These are phyloP conservation scores for Candida sp. DNA, from an alignment of 1,139 yeast species.

Conservation along the genomic window DNA sequence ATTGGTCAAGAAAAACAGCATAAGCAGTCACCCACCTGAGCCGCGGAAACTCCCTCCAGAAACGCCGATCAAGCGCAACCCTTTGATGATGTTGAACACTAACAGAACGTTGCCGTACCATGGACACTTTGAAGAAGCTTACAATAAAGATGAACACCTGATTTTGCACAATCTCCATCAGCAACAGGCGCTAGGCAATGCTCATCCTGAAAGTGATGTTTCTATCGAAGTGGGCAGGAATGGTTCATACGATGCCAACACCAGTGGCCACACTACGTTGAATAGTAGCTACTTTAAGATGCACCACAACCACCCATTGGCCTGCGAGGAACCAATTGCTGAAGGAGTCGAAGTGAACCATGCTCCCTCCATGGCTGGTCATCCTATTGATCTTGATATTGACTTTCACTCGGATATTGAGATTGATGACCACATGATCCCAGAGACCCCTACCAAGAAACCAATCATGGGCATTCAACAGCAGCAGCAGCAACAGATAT, in stretches of 20 bases:
- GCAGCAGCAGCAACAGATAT: neutral
- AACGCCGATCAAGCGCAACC: slow-evolving; percentile 77
- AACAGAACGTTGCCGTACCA: slow-evolving; percentile 16
- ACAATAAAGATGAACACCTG: neutral
- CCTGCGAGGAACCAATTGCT: neutral
- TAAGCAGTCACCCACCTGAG: slow-evolving; percentile 23
- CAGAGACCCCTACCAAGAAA: slow-evolving; percentile 49
- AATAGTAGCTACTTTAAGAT: slow-evolving; percentile 33
- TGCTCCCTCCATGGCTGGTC: neutral
- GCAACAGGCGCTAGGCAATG: slow-evolving; percentile 12
- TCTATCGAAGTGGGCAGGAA: slow-evolving; percentile 51
- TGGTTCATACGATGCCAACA: slow-evolving; percentile 18
- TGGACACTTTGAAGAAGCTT: slow-evolving; percentile 4
- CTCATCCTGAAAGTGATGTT: slow-evolving; percentile 8
- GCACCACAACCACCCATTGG: neutral
- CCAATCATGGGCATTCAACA: neutral
- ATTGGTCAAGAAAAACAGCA: slow-evolving; percentile 68
- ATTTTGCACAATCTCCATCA: neutral
- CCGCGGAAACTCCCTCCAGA: slow-evolving; percentile 63
- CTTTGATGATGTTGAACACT: slow-evolving; percentile 43
- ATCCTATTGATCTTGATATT: slow-evolving; percentile 25
- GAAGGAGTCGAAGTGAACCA: neutral
- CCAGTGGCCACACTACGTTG: slow-evolving; percentile 22
- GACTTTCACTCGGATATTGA: slow-evolving; percentile 18
- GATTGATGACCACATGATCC: slow-evolving; percentile 24